phyloP scores from a whole-genome alignment of 2,329 filamentous ascomycete genomes.

The Tolypocladium sp. region DNA sequence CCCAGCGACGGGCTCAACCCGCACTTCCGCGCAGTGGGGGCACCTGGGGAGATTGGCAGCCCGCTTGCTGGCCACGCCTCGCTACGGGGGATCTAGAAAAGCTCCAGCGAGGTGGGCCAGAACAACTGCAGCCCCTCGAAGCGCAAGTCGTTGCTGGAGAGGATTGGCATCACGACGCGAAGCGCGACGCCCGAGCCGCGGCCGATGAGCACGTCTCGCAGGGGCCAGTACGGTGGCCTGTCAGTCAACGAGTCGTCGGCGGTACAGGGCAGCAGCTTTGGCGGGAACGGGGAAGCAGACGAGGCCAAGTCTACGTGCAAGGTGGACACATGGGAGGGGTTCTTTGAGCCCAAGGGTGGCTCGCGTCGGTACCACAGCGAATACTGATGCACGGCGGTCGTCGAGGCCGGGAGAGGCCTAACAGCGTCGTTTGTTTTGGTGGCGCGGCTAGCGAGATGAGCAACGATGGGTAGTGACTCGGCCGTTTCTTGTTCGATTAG shows the following conservation, averaged over 20 bases:
- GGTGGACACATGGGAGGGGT: slow-evolving; percentile 8
- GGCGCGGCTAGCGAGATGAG: slow-evolving; percentile 1
- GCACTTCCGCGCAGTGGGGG: slow-evolving; percentile 37
- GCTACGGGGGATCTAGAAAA: slow-evolving; percentile 24
- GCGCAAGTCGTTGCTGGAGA: slow-evolving; percentile 9
- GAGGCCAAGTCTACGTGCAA: background rate
- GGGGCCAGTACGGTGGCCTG: background rate
- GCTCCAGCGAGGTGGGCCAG: slow-evolving; percentile 5
- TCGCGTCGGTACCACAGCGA: slow-evolving; percentile 2
- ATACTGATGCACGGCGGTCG: background rate
- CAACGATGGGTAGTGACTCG: background rate
- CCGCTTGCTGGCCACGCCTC: slow-evolving; percentile 41
- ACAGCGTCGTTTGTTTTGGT: background rate
- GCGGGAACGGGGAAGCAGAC: background rate
- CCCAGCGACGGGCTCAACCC: slow-evolving; percentile 30
- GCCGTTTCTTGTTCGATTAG: slow-evolving; percentile 4
- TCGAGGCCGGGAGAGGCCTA: background rate
- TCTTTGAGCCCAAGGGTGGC: slow-evolving; percentile 2
- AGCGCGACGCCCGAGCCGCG: background rate
- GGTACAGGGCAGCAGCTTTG: background rate
- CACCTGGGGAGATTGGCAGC: slow-evolving; percentile 62
- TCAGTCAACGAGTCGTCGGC: background rate
- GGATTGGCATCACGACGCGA: slow-evolving; percentile 4
- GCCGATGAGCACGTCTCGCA: background rate
- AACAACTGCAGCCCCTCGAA: slow-evolving; percentile 6